Percentiles rank a stretch among this genome's conserved stretches.
Conservation (phyloP, 176 grass and related monocot genomes). For the Raddia distichophylla region DNA sequence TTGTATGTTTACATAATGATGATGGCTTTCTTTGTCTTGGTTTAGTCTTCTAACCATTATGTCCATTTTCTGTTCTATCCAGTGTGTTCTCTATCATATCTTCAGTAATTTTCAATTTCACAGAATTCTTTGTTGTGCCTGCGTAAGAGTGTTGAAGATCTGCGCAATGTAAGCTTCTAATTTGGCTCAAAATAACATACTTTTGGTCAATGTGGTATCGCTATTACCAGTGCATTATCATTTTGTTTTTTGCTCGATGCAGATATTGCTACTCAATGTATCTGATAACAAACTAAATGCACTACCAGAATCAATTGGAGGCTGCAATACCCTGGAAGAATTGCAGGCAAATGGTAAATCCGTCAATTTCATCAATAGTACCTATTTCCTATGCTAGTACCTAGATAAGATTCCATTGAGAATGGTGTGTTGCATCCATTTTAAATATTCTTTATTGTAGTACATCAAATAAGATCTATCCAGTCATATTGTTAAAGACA, state of each 20-base stretch:
- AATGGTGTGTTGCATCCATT: not conserved
- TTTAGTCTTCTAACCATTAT: slow-evolving; percentile 4
- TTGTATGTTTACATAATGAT: slow-evolving; percentile 16
- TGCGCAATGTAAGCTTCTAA: slow-evolving; percentile 71
- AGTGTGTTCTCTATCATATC: slow-evolving; percentile 89
- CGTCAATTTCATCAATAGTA: slow-evolving; percentile 12
- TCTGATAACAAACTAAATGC: slow-evolving; percentile 86
- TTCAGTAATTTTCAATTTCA: slow-evolving; percentile 77
- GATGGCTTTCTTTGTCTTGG: not conserved
- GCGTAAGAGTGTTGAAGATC: slow-evolving; percentile 77
- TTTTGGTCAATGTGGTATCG: slow-evolving; percentile 16
- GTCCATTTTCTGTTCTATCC: slow-evolving; percentile 29
- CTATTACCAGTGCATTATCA: not conserved
- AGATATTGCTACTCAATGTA: slow-evolving; percentile 85
- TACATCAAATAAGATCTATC: not conserved
- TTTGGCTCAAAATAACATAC: slow-evolving; percentile 15
- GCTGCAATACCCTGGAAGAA: slow-evolving; percentile 87
- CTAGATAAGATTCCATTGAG: not conserved
- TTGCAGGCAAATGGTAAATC: slow-evolving; percentile 84
- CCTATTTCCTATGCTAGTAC: not conserved
- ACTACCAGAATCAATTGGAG: slow-evolving; percentile 88
- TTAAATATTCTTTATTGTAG: not conserved
- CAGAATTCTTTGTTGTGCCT: slow-evolving; percentile 75
- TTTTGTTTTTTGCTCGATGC: slow-evolving; percentile 46
- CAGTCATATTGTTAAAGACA: slow-evolving; percentile 1